These are phyloP conservation scores for Bretziella fagacearum DNA, from an alignment of 2,329 filamentous ascomycete genomes.

Conservation along the genomic window DNA sequence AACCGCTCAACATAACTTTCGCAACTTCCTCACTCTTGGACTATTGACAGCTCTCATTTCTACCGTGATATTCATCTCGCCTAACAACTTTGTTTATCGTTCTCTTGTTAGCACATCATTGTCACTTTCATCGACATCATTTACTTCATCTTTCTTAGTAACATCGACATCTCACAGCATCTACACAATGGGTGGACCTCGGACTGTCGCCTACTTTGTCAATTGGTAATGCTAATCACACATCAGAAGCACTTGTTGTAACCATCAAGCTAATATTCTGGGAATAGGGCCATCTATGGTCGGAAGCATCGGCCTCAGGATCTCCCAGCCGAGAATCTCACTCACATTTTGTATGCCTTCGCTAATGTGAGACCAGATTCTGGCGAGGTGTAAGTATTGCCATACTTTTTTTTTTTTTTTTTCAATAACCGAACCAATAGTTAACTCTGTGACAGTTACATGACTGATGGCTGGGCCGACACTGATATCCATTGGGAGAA, in stretches of 20 bases:
- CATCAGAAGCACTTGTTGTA: not conserved
- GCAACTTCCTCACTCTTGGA: not conserved
- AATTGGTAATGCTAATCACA: slow-evolving; percentile 36
- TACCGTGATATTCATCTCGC: not conserved
- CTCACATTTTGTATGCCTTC: slow-evolving; percentile 81
- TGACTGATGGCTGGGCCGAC: slow-evolving; percentile 48
- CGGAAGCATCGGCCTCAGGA: slow-evolving; percentile 75
- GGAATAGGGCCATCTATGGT: slow-evolving; percentile 58
- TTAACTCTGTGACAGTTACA: slow-evolving; percentile 21
- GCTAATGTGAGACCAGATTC: slow-evolving; percentile 65
- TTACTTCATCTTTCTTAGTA: not conserved
- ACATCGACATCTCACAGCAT: not conserved
- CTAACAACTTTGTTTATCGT: too few species aligned
- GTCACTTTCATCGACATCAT: too few species aligned
- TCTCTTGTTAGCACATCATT: too few species aligned
- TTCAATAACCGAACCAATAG: not conserved
- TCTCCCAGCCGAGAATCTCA: slow-evolving; percentile 63
- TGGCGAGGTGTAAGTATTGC: slow-evolving; percentile 54
- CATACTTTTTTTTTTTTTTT: too few species aligned
- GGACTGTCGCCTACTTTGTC: slow-evolving; percentile 55
- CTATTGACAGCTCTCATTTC: not conserved
- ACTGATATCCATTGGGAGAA: slow-evolving; percentile 56
- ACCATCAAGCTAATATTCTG: slow-evolving; percentile 12
- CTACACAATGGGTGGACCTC: slow-evolving; percentile 30
- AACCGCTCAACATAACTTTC: not conserved